Evolutionary conservation across 2,329 filamentous ascomycete species (phyloP), one percentile per base, ranked within the genome.

Genomic region (Pleurostoma richardsiae): DNA sequence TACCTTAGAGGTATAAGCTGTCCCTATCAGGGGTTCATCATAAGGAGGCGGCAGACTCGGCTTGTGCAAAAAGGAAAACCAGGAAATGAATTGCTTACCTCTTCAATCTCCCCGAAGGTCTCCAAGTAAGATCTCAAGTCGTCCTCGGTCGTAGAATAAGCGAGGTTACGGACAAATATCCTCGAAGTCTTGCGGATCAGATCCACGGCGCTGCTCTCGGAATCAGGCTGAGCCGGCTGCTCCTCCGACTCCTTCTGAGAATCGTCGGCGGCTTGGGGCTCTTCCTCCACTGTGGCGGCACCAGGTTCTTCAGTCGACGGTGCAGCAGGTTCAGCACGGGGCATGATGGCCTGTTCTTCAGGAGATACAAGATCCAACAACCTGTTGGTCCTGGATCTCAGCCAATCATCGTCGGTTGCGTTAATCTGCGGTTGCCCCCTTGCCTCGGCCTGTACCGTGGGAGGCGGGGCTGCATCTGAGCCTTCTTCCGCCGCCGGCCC

Each of bases 11-110:
- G 87, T 87, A 92, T 96, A 88, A 90, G 92, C 83, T 97, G 94
- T 97, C 94, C 94, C 94, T 97, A 97, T 97, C 94, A 87, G 87
- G 81, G 82, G 74, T 89, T 97, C 92, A 97, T 97, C 94, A 92
- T 80, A 55, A 53, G 19, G 19, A 19, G 19, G 19, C 19, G 19
- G 19, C 19, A 19, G 19, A 19, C 19, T 19, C 19, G 19, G 19
- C 19, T 19, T 19, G 19, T 19, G 19, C 19, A 19, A 19, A 60
- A 56, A 49, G 49, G 40, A 46, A 46, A 42, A 42, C 44, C 39
- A 48, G 57, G 53, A 51, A 51, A 53, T 42, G 47, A 48, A 54
- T 53, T 51, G 46, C 88, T 77, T 84, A 97, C 94, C 85, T 97
- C 92, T 77, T 92, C 80, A 41, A 96, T 69, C 47, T 77, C 72